Evolutionary conservation across 495 filamentous ascomycete genomes (phyloP), one percentile per base, ranked within the genome.

Genomic region (Schizothecium vesticola): DNA sequence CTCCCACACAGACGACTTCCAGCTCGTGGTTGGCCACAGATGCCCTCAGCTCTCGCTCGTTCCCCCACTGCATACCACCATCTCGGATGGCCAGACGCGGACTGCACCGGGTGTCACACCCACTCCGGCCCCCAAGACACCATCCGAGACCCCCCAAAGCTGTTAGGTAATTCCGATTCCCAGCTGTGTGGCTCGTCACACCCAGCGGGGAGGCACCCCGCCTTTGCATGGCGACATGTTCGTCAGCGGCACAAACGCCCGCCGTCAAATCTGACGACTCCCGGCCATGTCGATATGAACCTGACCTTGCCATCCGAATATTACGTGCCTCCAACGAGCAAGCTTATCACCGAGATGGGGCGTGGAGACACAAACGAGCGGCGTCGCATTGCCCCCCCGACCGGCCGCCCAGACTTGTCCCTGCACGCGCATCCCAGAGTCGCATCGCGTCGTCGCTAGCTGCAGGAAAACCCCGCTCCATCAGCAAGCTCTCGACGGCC

Each of bases 61-160:
- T n/a, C 19, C 43, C 43, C 43, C 21, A 81, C 83, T n/a, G 43
- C 43, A 51, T 16, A 19, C 43, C 43, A 19, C 16, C 43, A 51
- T 51, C 43, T 51, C 43, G 43, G 43, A 51, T 51, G 43, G 43
- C 43, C 43, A 51, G 11, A 73, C 63, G 24, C 75, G 71, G 13
- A 13, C 33, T 43, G 33, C 33, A 43, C 33, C 33, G 33, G 63
- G 55, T 56, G 31, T n/a, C 13, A 56, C 23, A 13, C 29, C 29
- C 59, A 28, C 24, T 25, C 61, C 43, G 26, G 36, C 29, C n/a
- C 24, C 21, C 13, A 12, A 51, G 28, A 29, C 28, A 9, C 28
- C 31, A 33, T 10, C 31, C 31, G 3, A 33, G 31, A 29, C 0
- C 5, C 16, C 16, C 43, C 43, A 0, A 51, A n/a, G 16, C 43